Conservation (phyloP, 192 early-diverging fungal genomes). For the Backusella australiensis region DNA sequence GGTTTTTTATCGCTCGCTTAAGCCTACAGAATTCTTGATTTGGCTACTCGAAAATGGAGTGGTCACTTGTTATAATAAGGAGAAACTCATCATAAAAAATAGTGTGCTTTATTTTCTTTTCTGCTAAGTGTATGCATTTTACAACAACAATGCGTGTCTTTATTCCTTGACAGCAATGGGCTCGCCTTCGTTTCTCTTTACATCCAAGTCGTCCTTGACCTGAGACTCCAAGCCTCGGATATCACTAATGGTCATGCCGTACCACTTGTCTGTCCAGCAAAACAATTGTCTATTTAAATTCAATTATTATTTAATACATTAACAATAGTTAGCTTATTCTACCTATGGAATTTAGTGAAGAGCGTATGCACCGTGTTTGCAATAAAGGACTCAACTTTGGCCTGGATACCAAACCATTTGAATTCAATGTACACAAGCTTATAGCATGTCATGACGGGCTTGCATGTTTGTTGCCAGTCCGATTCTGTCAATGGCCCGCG, state of each 20-base stretch:
- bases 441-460: slow-evolving; percentile 82
- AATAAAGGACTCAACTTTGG: slow-evolving; percentile 62
- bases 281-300: slow-evolving; percentile 55
- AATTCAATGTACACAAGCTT: slow-evolving; percentile 79
- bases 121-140: neutral
- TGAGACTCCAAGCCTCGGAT: slow-evolving; percentile 64
- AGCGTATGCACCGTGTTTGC: slow-evolving; percentile 53
- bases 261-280: slow-evolving; percentile 75
- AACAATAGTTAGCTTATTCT: neutral
- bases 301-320: neutral
- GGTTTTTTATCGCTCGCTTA: too few species aligned
- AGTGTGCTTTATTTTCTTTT: neutral
- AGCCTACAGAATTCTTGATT: too few species aligned
- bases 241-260: slow-evolving; percentile 69
- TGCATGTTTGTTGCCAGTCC: slow-evolving; percentile 59
- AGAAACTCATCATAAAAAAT: too few species aligned
- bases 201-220: slow-evolving; percentile 60
- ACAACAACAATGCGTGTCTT: neutral
- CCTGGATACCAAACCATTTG: slow-evolving; percentile 71
- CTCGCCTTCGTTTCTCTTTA: slow-evolving; percentile 25
- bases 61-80: too few species aligned
- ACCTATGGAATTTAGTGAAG: slow-evolving; percentile 69
- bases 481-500: slow-evolving; percentile 61
- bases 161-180: neutral
- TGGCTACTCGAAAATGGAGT: too few species aligned